Evolutionary conservation across 1,284 basidiomycete species (phyloP), one percentile per base, ranked within the genome.

Genomic region (Uromyces viciae-fabae): DNA sequence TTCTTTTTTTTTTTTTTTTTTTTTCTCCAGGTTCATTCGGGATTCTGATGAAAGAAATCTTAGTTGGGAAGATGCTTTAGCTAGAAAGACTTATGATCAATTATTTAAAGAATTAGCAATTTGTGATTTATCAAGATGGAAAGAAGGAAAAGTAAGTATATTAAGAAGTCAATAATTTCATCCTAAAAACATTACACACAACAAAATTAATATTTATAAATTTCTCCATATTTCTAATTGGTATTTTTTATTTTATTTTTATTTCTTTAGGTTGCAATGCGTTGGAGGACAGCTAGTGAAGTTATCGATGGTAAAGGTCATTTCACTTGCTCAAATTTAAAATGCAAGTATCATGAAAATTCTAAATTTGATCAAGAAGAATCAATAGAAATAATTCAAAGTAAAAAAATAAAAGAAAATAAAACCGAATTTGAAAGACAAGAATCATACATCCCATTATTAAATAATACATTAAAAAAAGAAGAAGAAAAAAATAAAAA

Each of bases 41-140:
- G 71, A 81, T 15, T 54, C 42, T 28, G 69, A 74, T 54, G 78
- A 81, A 68, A 33, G 62, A n/a, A 72, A 81, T 49, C 42, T 81
- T 42, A 81, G 69, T 19, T 81, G 78, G 78, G 78, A 81, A 52
- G 78, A 81, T 52, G 66, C 56, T 5, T 42, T 81, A 46, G 78
- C 78, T 25, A 81, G 66, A 36, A 81, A 81, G 22, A 74, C 78
- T 3, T 81, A 81, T 40, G 78, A 81, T 40, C 78, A 81, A 54
- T 60, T 81, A 33, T 81, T 81, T 43, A 81, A 81, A 58, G 78
- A 81, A 46, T 49, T 74, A 31, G 78, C 78, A 22, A 42, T 81
- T 17, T 81, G 78, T 38, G 78, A 81, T 73, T 49, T 81, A 8
- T 74, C 78, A 49, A 52, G 46, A 25, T 81, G 71, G 69, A 81